Evolutionary conservation across 2,329 filamentous ascomycete genomes (phyloP).

Genomic region (Arthrobotrys megalospora): DNA sequence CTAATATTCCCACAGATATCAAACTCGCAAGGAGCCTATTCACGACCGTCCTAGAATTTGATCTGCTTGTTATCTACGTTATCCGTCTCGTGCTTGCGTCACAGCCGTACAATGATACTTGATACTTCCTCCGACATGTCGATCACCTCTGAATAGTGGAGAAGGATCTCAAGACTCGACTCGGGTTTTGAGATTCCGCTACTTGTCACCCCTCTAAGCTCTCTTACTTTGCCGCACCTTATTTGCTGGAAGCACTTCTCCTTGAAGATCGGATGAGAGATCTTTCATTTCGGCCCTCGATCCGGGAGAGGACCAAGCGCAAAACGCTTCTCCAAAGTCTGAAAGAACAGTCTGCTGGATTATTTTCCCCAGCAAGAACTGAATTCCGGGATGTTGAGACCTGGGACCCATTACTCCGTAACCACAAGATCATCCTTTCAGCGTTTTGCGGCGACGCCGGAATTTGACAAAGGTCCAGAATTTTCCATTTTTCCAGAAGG

Average conservation of each 20-base stretch:
- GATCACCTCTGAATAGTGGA: conserved; percentile 3
- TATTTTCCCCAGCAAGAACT: conserved; percentile 34
- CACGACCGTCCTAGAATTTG: not conserved
- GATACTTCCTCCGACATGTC: conserved; percentile 8
- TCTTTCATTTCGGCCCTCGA: conserved; percentile 58
- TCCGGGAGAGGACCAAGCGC: conserved; percentile 56
- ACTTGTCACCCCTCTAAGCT: not conserved
- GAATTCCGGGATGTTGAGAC: conserved; percentile 27
- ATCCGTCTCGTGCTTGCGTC: conserved; percentile 19
- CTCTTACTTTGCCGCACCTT: conserved; percentile 45
- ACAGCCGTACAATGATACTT: not conserved
- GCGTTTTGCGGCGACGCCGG: conserved; percentile 38
- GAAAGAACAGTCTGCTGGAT: not conserved
- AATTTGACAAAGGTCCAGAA: conserved; percentile 42
- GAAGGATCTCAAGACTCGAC: not conserved
- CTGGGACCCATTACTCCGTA: conserved; percentile 24
- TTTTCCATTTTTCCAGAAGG: conserved; percentile 60
- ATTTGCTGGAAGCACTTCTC: conserved; percentile 41
- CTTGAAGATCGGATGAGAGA: conserved; percentile 55
- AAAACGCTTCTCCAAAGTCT: conserved; percentile 4
- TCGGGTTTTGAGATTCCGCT: conserved; percentile 4
- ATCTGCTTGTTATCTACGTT: conserved; percentile 5
- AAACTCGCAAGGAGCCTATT: not conserved
- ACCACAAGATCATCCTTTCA: conserved; percentile 20
- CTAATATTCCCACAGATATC: not conserved